These are phyloP conservation scores for Hypomyces rosellus DNA, from an alignment of 2,329 filamentous ascomycete genomes.

Conservation along the genomic window DNA sequence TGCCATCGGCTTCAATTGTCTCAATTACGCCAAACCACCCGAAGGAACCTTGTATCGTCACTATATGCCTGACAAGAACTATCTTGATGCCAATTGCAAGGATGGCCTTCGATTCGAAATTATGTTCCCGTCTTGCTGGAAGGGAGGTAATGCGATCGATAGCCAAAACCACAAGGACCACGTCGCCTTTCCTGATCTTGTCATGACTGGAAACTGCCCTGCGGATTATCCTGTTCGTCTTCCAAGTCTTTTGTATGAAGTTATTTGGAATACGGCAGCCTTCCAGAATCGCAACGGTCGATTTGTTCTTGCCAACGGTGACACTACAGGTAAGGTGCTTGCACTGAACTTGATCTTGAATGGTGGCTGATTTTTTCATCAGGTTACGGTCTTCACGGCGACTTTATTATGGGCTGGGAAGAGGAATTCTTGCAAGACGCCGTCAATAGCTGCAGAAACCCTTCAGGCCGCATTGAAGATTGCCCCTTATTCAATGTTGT, in stretches of 20 bases:
- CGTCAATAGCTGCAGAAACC: conserved; percentile 68
- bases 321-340: conserved; percentile 55
- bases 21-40: conserved; percentile 64
- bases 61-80: conserved; percentile 71
- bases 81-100: conserved; percentile 73
- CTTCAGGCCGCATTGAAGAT: conserved; percentile 61
- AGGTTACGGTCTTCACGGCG: conserved; percentile 72
- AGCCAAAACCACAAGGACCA: conserved; percentile 54
- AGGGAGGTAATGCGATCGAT: conserved; percentile 58
- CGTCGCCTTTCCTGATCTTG: conserved; percentile 70
- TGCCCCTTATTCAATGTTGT: conserved; percentile 72
- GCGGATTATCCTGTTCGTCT: conserved; percentile 60
- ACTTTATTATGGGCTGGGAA: conserved; percentile 79
- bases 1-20: conserved; percentile 88
- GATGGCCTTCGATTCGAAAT: conserved; percentile 77
- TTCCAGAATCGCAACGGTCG: conserved; percentile 58
- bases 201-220: conserved; percentile 73
- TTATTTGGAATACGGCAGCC: conserved; percentile 68
- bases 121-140: conserved; percentile 88
- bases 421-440: conserved; percentile 61
- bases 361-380: neutral
- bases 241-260: conserved; percentile 76
- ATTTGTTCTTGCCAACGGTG: conserved; percentile 74
- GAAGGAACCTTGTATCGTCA: conserved; percentile 78
- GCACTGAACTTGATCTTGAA: neutral